Evolutionary conservation across 345 rosid species (phyloP).

Genomic region (Hibiscus trionum): DNA sequence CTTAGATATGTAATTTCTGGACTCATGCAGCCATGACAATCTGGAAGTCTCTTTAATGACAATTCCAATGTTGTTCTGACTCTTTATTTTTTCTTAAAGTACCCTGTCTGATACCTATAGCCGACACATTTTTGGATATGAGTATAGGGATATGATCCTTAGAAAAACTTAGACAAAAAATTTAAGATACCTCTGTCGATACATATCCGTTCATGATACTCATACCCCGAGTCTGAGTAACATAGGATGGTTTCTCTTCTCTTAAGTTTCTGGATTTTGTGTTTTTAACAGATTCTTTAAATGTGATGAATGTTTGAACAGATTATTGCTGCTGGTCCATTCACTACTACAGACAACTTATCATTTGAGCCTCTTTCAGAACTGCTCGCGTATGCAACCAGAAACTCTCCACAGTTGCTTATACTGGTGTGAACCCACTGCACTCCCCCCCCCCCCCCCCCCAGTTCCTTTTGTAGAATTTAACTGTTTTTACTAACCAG

Average conservation of each 20-base stretch:
- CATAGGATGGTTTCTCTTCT: neutral
- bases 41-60: neutral
- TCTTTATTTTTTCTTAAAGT: neutral
- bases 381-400: conserved; percentile 72
- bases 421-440: conserved; percentile 40
- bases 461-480: neutral
- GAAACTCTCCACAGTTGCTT: conserved; percentile 76
- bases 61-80: neutral
- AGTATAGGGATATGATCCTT: neutral
- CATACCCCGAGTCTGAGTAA: neutral
- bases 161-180: neutral
- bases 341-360: conserved; percentile 75
- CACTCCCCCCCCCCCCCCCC: neutral
- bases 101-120: neutral
- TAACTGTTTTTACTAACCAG: neutral
- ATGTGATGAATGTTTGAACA: conserved; percentile 22
- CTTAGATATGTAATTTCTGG: neutral
- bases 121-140: neutral
- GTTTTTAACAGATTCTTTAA: neutral
- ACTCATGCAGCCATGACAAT: neutral
- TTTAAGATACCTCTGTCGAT: neutral
- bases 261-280: neutral
- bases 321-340: conserved; percentile 92
- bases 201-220: neutral
- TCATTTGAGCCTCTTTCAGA: conserved; percentile 81